phyloP scores from a whole-genome alignment of 176 grass and related monocot species.

The Cenchrus purpureus region DNA sequence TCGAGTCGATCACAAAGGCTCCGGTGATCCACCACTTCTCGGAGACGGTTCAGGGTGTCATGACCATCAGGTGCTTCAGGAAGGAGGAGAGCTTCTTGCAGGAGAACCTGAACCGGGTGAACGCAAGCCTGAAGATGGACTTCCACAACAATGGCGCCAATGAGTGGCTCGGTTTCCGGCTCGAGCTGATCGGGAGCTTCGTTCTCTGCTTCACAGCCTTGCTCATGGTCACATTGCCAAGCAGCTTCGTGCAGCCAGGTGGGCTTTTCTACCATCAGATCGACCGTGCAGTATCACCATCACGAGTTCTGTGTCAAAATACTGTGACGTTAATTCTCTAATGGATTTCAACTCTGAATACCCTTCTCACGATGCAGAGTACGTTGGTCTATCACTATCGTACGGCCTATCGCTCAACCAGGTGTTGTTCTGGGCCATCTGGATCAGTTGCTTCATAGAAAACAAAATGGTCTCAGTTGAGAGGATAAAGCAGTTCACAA shows the following conservation, averaged over 20 bases:
- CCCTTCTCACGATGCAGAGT: constrained; percentile 61
- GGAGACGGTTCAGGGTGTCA: constrained; percentile 91
- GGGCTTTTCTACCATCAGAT: constrained; percentile 20
- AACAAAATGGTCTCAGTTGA: constrained; percentile 96
- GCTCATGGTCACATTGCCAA: constrained; percentile 89
- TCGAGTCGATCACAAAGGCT: constrained; percentile 96
- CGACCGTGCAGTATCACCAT: neutral
- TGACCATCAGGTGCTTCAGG: constrained; percentile 89
- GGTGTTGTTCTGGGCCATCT: constrained; percentile 77
- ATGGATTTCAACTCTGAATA: neutral
- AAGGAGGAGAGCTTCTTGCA: constrained; percentile 69
- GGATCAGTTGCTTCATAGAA: constrained; percentile 93
- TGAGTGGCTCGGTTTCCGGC: constrained; percentile 90
- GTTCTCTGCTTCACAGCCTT: constrained; percentile 86
- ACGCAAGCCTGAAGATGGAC: constrained; percentile 95
- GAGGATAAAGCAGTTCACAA: constrained; percentile 96
- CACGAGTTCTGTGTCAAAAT: neutral
- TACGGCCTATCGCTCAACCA: constrained; percentile 92
- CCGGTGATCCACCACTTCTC: constrained; percentile 99
- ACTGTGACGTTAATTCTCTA: neutral
- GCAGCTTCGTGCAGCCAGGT: constrained; percentile 77
- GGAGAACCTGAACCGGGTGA: constrained; percentile 82
- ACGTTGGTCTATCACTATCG: constrained; percentile 88
- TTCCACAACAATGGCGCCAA: constrained; percentile 98
- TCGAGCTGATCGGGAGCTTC: constrained; percentile 83